Conservation (phyloP, 2,329 filamentous ascomycete genomes). For the Penicillium sp. region DNA sequence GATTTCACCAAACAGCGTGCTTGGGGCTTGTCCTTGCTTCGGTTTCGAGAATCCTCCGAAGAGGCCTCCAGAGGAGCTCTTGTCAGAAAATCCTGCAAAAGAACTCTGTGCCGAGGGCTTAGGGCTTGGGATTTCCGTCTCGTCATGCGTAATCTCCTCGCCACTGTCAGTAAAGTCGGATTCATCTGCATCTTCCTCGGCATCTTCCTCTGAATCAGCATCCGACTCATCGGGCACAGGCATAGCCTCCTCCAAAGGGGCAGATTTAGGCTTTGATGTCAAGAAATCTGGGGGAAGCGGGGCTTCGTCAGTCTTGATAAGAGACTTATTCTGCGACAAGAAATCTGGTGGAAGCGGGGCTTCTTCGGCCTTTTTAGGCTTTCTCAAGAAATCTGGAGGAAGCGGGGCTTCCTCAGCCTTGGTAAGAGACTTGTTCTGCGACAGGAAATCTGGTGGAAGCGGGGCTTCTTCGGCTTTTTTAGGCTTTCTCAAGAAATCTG, state of each 20-base stretch:
- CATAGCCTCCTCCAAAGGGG: slow-evolving; percentile 25
- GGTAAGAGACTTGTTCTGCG: slow-evolving; percentile 13
- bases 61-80: slow-evolving; percentile 39
- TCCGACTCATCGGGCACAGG: slow-evolving; percentile 39
- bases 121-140: slow-evolving; percentile 34
- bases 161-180: slow-evolving; percentile 49
- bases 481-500: not conserved
- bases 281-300: slow-evolving; percentile 27
- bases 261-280: slow-evolving; percentile 13
- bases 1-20: slow-evolving; percentile 48
- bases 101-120: slow-evolving; percentile 47
- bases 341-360: slow-evolving; percentile 15
- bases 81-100: slow-evolving; percentile 40
- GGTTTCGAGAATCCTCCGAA: slow-evolving; percentile 41
- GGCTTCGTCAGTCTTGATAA: slow-evolving; percentile 20
- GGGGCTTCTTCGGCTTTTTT: not conserved
- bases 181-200: slow-evolving; percentile 31
- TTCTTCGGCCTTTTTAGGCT: slow-evolving; percentile 11
- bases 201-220: slow-evolving; percentile 22
- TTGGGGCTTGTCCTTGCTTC: slow-evolving; percentile 25
- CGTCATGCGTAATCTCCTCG: slow-evolving; percentile 47
- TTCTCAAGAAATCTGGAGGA: slow-evolving; percentile 23
- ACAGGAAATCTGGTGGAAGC: slow-evolving; percentile 11
- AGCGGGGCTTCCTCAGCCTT: slow-evolving; percentile 25
- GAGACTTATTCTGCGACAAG: slow-evolving; percentile 15